Percentiles rank a stretch among this genome's conserved stretches.
Evolutionary conservation across 495 filamentous ascomycete genomes (phyloP).

Genomic region (Penicillium nucicola): DNA sequence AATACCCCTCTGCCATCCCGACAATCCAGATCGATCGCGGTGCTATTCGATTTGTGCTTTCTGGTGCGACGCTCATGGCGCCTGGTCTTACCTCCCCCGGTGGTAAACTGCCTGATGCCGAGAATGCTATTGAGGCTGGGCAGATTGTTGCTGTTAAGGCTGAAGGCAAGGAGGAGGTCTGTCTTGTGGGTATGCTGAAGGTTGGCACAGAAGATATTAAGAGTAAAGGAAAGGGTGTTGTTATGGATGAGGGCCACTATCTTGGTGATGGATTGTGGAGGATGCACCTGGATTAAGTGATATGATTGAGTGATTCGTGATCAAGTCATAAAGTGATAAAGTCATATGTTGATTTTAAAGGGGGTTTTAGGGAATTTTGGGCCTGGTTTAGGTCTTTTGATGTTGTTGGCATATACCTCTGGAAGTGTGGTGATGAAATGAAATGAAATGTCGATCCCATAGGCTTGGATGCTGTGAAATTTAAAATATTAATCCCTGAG

Average conservation of each 20-base stretch:
- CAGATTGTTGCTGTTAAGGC: conserved; percentile 83
- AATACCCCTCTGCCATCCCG: conserved; percentile 46
- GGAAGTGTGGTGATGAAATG: conserved; percentile 2
- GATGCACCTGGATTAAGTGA: conserved; percentile 61
- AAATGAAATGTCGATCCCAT: conserved; percentile 1
- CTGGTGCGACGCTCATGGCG: conserved; percentile 91
- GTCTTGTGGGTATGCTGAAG: conserved; percentile 80
- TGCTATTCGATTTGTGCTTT: conserved; percentile 93
- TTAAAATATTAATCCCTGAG: no score
- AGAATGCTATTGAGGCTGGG: conserved; percentile 62
- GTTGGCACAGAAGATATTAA: conserved; percentile 90
- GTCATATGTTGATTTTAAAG: not conserved
- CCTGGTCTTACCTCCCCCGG: conserved; percentile 83
- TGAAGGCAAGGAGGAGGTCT: conserved; percentile 91
- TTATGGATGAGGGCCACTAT: conserved; percentile 89
- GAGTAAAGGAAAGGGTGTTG: conserved; percentile 87
- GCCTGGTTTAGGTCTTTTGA: not conserved
- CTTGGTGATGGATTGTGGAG: conserved; percentile 93
- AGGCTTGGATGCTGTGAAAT: no score
- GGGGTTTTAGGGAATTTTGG: no score
- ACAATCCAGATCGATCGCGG: conserved; percentile 79
- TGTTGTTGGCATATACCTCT: not conserved
- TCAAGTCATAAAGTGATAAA: conserved; percentile 28
- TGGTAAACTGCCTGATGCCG: conserved; percentile 65
- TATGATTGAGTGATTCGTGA: no score